Conservation (phyloP, 169 alveolate genomes). For the Theileria equi region DNA sequence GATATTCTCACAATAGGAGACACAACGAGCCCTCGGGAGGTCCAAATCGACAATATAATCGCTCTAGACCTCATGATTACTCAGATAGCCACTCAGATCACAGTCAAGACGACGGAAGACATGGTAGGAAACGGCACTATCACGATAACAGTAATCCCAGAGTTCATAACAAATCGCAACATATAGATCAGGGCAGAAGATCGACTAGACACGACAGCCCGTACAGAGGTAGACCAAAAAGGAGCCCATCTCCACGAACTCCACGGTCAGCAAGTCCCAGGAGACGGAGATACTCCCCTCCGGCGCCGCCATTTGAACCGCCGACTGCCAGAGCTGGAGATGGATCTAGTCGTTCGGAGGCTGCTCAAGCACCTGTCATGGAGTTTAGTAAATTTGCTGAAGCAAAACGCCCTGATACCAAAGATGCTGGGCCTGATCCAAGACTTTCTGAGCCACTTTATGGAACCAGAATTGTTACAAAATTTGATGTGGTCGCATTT, state of each 20-base stretch:
- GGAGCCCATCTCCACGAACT: slow-evolving; percentile 51
- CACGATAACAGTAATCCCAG: neutral
- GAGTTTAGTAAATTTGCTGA: slow-evolving; percentile 10
- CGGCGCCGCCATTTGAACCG: slow-evolving; percentile 44
- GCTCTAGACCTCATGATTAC: no score
- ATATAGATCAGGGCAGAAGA: no score
- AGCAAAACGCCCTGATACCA: slow-evolving; percentile 5
- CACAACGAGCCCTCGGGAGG: no score
- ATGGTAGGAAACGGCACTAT: neutral
- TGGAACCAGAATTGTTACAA: slow-evolving; percentile 22
- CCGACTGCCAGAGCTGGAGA: neutral
- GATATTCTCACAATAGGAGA: no score
- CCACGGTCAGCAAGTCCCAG: slow-evolving; percentile 46
- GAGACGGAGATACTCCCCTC: slow-evolving; percentile 52
- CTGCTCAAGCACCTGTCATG: neutral
- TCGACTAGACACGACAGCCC: neutral
- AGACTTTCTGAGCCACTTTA: slow-evolving; percentile 5
- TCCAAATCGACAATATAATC: no score
- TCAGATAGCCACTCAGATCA: neutral
- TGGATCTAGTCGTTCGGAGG: neutral
- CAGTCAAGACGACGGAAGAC: neutral
- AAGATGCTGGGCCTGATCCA: slow-evolving; percentile 44
- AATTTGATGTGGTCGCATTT: slow-evolving; percentile 37
- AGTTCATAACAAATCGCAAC: neutral
- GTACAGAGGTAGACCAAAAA: neutral